phyloP scores from a whole-genome alignment of 192 early-diverging fungal species.

The Coemansia sp. region DNA sequence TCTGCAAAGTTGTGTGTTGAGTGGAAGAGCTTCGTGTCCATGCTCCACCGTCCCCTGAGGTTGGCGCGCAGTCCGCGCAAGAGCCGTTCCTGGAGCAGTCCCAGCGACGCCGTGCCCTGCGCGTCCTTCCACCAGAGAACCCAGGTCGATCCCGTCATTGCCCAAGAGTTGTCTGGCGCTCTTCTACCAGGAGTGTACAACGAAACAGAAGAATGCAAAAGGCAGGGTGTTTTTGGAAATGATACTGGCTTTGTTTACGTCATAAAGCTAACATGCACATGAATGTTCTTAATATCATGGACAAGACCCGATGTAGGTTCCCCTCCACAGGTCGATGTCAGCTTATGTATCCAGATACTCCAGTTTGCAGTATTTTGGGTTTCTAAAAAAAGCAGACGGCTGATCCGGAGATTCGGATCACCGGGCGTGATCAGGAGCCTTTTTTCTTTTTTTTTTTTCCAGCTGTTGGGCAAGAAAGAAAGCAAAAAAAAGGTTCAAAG shows the following conservation, averaged over 20 bases:
- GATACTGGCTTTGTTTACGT: background rate
- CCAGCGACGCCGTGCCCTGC: conserved; percentile 50
- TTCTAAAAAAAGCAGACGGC: background rate
- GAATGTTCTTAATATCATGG: no score
- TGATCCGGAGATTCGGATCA: no score
- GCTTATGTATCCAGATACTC: background rate
- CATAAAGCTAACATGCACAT: background rate
- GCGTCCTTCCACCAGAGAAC: conserved; percentile 56
- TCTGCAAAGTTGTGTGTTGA: conserved; percentile 45
- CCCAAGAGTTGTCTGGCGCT: background rate
- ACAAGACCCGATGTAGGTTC: background rate
- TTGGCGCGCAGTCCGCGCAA: conserved; percentile 46
- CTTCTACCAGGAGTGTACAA: no score
- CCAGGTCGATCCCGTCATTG: conserved; percentile 47
- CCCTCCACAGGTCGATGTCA: background rate
- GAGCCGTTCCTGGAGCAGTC: conserved; percentile 46
- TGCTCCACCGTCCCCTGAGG: conserved; percentile 51
- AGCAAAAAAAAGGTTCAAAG: background rate
- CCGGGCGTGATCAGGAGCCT: no score
- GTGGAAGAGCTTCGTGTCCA: conserved; percentile 50
- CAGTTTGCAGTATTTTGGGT: background rate
- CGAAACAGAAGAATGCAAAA: background rate
- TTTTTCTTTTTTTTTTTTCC: background rate
- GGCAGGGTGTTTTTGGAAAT: background rate
- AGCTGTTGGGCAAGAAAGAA: no score